Conservation (phyloP, 2,329 filamentous ascomycete genomes). For the Fusarium foetens region DNA sequence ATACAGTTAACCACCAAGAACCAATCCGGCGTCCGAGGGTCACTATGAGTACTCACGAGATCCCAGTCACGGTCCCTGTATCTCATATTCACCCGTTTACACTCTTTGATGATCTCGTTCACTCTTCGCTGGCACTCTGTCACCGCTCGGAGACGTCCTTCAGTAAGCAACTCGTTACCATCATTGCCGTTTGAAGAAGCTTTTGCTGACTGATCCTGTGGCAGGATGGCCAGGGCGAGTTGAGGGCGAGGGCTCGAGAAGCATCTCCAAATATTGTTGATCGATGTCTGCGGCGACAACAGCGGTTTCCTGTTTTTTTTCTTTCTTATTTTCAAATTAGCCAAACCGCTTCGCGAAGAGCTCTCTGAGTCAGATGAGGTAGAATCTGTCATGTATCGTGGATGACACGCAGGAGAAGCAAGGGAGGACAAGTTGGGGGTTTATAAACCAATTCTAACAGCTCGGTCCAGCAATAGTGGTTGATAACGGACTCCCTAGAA, state of each 20-base stretch:
- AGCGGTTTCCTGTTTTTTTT: not conserved
- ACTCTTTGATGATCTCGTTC: not conserved
- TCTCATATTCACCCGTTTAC: not conserved
- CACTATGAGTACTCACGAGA: not conserved
- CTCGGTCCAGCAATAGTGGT: not conserved
- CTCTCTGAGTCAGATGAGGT: not conserved
- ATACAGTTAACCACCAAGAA: not conserved
- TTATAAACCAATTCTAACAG: not conserved
- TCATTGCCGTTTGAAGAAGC: not conserved
- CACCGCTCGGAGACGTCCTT: not conserved
- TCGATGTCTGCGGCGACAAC: not conserved
- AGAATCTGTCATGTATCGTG: not conserved
- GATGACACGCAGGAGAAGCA: not conserved
- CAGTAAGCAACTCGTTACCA: not conserved
- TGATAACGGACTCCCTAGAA: not conserved
- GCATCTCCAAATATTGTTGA: not conserved
- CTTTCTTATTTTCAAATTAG: not conserved
- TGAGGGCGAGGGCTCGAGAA: not conserved
- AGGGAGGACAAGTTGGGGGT: not conserved
- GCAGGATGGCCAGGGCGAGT: not conserved
- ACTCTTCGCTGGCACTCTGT: not conserved
- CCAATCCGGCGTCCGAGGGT: not conserved
- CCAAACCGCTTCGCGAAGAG: not conserved
- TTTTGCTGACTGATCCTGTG: not conserved
- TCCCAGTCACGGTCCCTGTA: not conserved